Evolutionary conservation across 83 land plant genomes (phyloP), one percentile per base, ranked within the genome.

Genomic region (Diphasiastrum complanatum): DNA sequence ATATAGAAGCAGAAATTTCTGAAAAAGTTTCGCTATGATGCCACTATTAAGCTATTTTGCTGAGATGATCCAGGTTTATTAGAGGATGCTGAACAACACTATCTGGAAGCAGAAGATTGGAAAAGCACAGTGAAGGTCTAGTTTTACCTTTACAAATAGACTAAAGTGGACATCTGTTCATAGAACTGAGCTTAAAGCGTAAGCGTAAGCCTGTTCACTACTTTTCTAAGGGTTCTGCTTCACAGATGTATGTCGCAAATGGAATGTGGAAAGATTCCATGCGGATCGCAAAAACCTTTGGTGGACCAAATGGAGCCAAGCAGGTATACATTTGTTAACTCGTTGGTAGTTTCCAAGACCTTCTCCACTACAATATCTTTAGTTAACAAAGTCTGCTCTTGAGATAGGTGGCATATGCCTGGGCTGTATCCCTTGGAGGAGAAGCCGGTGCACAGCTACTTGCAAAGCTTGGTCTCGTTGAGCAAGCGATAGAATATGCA

Each of bases 251-350:
- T 46, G 69, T 48, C 19, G 50, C 51, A 6, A 41, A 63, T 22
- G 67, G 65, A n/a, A 62, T 69, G 63, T 75, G 78, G 78, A 74
- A 75, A 50, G 78, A 75, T 55, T 67, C 78, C 1, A 62, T 75
- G 74, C 67, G 78, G 0, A 55, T 75, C 50, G 78, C 78, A 11
- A 75, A 66, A 56, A 59, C 47, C 1, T 69, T 64, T 58, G 74
- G 78, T 26, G 78, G 68, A 32, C 16, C 55, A 36, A 48, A 63
- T 34, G 74, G 76, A n/a, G 50, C 70, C 33, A 75, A 69, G 34
- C 68, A 75, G 67, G 78, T 72, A 2, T n/a, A 18, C 56, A 53
- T 5, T 10, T 48, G n/a, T 20, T 40, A 55, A 29, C 20, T 28
- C n/a, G n/a, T n/a, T n/a, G n/a, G n/a, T n/a, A n/a, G n/a, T n/a